Percentiles rank a stretch among this genome's conserved stretches.
These are phyloP conservation scores for Globisporangium recalcitrans DNA, from an alignment of 352 stramenopile genomes.

Conservation along the genomic window DNA sequence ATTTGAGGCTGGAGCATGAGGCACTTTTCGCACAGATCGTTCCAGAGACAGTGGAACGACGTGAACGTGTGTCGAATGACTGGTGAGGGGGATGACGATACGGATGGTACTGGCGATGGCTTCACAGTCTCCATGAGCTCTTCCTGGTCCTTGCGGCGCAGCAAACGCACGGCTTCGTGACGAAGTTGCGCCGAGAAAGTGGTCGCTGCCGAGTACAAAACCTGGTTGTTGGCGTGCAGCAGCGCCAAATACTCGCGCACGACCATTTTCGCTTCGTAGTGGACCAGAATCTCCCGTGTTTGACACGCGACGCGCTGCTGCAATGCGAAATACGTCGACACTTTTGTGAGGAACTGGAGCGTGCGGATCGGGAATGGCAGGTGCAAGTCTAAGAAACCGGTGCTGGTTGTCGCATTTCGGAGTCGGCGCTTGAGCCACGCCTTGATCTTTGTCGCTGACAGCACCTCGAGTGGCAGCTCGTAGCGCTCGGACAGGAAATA, in stretches of 20 bases:
- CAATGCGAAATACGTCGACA: constrained; percentile 31
- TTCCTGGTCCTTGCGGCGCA: constrained; percentile 18
- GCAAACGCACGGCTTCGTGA: constrained; percentile 21
- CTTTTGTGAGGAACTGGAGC: constrained; percentile 21
- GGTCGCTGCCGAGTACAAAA: constrained; percentile 20
- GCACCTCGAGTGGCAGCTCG: constrained; percentile 20
- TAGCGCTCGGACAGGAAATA: constrained; percentile 28
- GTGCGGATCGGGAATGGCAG: constrained; percentile 26
- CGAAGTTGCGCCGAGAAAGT: constrained; percentile 26
- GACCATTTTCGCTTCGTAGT: constrained; percentile 30
- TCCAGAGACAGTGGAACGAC: constrained; percentile 41
- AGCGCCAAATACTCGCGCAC: constrained; percentile 35
- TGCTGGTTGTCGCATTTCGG: background rate
- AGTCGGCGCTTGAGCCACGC: constrained; percentile 21
- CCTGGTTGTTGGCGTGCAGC: constrained; percentile 25
- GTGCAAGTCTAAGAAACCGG: constrained; percentile 29
- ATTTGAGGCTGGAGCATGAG: constrained; percentile 20
- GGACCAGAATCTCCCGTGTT: constrained; percentile 17
- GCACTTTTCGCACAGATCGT: constrained; percentile 45
- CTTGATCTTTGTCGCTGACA: constrained; percentile 29
- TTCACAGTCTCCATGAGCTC: constrained; percentile 12
- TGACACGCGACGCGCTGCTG: constrained; percentile 27
- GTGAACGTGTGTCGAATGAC: constrained; percentile 22
- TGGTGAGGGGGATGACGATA: background rate
- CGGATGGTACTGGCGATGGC: too few species aligned